Evolutionary conservation across 169 alveolate species (phyloP).

Genomic region (Cryptosporidium muris): DNA sequence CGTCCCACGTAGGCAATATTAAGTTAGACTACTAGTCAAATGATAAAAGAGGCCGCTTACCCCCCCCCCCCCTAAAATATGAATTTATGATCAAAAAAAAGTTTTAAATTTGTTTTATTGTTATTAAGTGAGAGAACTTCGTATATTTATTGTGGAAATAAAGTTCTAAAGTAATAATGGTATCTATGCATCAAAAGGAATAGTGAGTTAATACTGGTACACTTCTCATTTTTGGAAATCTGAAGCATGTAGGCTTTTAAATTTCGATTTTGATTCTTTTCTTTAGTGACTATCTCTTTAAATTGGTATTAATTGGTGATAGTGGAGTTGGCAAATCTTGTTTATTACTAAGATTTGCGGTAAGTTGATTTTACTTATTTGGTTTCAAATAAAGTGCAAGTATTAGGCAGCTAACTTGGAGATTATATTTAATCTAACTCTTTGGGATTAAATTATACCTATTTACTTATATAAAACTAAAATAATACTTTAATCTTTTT

Average conservation of each 20-base stretch:
- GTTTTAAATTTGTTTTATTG: no score
- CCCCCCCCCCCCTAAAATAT: no score
- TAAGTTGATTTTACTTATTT: constrained; percentile 5
- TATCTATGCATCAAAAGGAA: constrained; percentile 49
- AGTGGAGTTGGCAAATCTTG: constrained; percentile 98
- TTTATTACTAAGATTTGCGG: constrained; percentile 93
- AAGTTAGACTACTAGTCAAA: no score
- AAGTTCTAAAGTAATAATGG: not conserved
- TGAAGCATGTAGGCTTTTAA: constrained; percentile 4
- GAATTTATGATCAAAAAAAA: no score
- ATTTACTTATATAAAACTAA: constrained; percentile 7
- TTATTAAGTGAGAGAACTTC: no score
- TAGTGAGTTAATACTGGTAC: constrained; percentile 28
- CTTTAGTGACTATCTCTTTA: constrained; percentile 90
- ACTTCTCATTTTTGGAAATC: not conserved
- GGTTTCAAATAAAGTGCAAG: not conserved
- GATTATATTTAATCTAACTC: not conserved
- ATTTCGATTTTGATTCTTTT: not conserved
- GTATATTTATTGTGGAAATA: no score
- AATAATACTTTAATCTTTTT: constrained; percentile 28
- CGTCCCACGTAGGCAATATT: no score
- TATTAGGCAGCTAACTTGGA: not conserved
- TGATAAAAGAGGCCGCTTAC: no score
- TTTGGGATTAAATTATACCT: constrained; percentile 33
- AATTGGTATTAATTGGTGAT: constrained; percentile 96